Percentiles rank a stretch among this genome's conserved stretches.
These are phyloP conservation scores for Ormosia semicastrata DNA, from an alignment of 306 rosid genomes.

Conservation along the genomic window DNA sequence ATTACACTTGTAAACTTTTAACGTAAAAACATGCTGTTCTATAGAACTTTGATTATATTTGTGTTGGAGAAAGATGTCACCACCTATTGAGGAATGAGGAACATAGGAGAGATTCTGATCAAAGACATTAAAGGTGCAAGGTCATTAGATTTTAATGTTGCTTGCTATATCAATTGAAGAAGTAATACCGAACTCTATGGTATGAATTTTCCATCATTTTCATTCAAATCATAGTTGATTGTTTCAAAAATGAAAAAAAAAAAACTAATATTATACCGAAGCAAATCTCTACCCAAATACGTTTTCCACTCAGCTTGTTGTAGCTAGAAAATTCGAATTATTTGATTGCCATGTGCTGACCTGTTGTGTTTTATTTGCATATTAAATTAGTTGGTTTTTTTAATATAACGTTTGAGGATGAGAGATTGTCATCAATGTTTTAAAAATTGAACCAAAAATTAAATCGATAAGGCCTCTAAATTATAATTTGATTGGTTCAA, in stretches of 20 bases:
- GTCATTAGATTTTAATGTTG: not conserved
- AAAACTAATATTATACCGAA: not conserved
- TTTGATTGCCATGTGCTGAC: not conserved
- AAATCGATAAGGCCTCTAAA: no score
- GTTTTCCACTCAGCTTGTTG: not conserved
- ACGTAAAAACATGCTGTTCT: not conserved
- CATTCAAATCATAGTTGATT: not conserved
- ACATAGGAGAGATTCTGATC: not conserved
- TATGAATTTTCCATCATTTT: not conserved
- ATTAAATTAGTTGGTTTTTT: not conserved
- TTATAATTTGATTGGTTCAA: no score
- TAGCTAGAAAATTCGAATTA: not conserved
- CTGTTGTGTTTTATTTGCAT: not conserved
- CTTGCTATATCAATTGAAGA: not conserved
- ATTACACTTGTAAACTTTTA: not conserved
- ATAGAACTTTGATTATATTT: not conserved
- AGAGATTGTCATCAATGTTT: no score
- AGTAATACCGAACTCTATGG: no score
- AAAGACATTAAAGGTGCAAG: not conserved
- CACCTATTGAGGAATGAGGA: not conserved
- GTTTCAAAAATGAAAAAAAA: not conserved
- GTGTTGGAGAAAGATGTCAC: not conserved
- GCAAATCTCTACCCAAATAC: not conserved
- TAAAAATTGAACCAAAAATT: no score
- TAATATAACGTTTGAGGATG: no score